Evolutionary conservation across 2,329 filamentous ascomycete genomes (phyloP).

Genomic region (Claviceps capensis): DNA sequence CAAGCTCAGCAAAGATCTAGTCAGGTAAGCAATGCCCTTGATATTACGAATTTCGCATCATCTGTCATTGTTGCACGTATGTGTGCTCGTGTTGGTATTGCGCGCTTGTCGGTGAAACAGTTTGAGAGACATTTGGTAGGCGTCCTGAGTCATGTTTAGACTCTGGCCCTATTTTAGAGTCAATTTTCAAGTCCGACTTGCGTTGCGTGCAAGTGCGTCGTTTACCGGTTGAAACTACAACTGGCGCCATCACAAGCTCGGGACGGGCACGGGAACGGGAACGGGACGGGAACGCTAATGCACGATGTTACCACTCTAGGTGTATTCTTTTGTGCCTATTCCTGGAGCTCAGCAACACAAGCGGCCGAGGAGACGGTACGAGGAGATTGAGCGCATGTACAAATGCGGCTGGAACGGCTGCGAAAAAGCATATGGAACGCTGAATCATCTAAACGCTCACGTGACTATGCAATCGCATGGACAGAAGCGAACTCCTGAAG

Average conservation of each 20-base stretch:
- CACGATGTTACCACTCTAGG: conserved; percentile 37
- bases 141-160: too few relatives aligned
- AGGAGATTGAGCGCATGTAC: conserved; percentile 99
- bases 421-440: conserved; percentile 94
- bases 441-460: conserved; percentile 95
- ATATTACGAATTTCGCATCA: too few relatives aligned
- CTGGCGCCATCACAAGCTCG: too few relatives aligned
- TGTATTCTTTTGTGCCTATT: conserved; percentile 96
- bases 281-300: neutral
- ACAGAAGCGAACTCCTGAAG: conserved; percentile 88
- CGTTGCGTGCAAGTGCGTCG: too few relatives aligned
- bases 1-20: conserved; percentile 41
- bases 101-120: too few relatives aligned
- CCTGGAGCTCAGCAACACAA: conserved; percentile 96
- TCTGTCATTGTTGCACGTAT: neutral
- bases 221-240: too few relatives aligned
- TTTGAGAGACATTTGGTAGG: too few relatives aligned
- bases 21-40: conserved; percentile 36
- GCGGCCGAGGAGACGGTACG: conserved; percentile 80
- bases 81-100: neutral
- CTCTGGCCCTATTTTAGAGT: too few relatives aligned
- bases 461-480: conserved; percentile 99
- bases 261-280: too few relatives aligned
- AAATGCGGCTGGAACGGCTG: conserved; percentile 98
- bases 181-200: too few relatives aligned